A percentile compares a stretch with the other conserved stretches of the same genome.
Conservation (phyloP, 305 asterid species). For the Vinca major region DNA sequence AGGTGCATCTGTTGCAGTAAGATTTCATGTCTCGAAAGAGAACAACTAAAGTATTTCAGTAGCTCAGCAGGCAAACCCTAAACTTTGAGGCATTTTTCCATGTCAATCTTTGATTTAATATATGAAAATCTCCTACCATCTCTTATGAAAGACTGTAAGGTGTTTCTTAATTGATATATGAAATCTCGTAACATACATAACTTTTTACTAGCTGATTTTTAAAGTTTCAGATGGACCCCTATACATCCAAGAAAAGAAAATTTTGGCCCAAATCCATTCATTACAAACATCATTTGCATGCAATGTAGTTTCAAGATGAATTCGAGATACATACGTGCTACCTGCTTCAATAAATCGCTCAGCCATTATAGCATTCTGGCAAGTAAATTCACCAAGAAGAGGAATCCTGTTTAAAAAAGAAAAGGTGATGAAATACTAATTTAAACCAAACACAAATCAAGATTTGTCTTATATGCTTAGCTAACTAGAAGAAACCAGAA, state of each 20-base stretch:
- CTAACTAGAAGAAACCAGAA: background rate
- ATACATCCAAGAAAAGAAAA: background rate
- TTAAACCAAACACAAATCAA: background rate
- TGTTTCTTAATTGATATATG: background rate
- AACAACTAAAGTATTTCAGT: background rate
- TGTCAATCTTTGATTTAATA: background rate
- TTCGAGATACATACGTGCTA: slow-evolving; percentile 90
- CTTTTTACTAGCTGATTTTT: background rate
- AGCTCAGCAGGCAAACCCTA: background rate
- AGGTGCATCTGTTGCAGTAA: slow-evolving; percentile 4
- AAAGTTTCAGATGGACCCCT: background rate
- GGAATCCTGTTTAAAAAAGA: slow-evolving; percentile 54
- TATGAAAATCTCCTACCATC: background rate
- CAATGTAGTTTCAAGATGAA: slow-evolving; percentile 16
- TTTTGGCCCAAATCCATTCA: background rate
- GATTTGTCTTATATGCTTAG: background rate
- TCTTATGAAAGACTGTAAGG: background rate
- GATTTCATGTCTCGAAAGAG: slow-evolving; percentile 1
- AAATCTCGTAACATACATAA: background rate
- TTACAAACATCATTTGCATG: background rate
- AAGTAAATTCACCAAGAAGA: slow-evolving; percentile 76
- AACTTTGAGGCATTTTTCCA: background rate
- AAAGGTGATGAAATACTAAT: background rate
- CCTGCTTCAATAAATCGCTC: slow-evolving; percentile 99
- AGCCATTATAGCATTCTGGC: slow-evolving; percentile 93